Base-by-base conservation (phyloP, 495 filamentous ascomycete species). In the Viridothelium virens region DNA sequence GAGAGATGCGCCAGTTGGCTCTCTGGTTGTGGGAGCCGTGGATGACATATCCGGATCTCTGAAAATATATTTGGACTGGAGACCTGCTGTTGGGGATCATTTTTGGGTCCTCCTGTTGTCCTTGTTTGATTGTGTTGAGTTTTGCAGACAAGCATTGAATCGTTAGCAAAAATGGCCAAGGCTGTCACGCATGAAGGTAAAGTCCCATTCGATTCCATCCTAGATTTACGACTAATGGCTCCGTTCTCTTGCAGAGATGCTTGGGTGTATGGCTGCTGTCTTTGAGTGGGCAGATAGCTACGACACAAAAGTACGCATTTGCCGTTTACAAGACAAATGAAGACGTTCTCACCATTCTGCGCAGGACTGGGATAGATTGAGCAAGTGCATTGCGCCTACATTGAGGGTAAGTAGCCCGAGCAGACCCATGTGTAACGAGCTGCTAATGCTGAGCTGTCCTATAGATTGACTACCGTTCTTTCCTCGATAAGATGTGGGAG, bases 231-330 rank as follows among this genome's bases (percentile, higher is more conserved):
- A 34, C 53, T 59, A 31, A 59, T 18, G 31, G 18, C 36, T 36
- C 25, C 25, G 25, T 25, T 18, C 18, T 4, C 31, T 18, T 18
- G 31, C 46, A 77, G 76, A 77, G 61, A 71, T 75, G 46, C 69
- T 75, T 69, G 76, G 74, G 66, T 75, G 75, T 70, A 73, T 74
- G 68, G 63, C 83, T 69, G 80, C 83, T 36, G 68, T 78, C 59
- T 89, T 89, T 75, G 87, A 91, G 68, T 92, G 89, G 89, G 89
- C 86, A 0, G 89, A 92, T 71, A 89, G 87, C 81, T 92, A 92
- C 75, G 89, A 92, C 77, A 82, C 80, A 71, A 92, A 86, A 81
- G 53, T 59, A 9, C 31, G 31, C 14, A 36, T 7, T 59, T 5
- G 6, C 1, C 33, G 53, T 31, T 59, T 59, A 31, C 53, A n/a